Evolutionary conservation across 257 asterid species (phyloP).

Genomic region (Plantago elongata): DNA sequence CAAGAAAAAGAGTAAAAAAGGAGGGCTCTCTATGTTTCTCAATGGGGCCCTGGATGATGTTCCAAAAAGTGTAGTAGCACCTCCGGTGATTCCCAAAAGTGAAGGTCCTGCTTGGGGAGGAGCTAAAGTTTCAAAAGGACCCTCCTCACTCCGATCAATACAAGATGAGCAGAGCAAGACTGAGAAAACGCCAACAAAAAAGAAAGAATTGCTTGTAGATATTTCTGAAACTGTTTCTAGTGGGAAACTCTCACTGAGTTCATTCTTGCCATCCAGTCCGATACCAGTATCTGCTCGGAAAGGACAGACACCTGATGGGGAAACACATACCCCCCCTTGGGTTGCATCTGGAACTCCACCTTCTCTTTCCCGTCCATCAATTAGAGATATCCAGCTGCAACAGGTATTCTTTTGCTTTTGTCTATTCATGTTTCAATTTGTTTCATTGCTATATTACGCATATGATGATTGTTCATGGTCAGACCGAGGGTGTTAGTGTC

Average conservation of each 20-base stretch:
- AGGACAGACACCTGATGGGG: slow-evolving; percentile 52
- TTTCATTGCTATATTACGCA: no score
- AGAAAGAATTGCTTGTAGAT: slow-evolving; percentile 36
- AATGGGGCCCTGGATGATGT: slow-evolving; percentile 89
- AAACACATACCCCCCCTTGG: slow-evolving; percentile 89
- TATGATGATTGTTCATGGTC: no score
- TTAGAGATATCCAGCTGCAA: slow-evolving; percentile 87
- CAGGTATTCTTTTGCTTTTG: slow-evolving; percentile 46
- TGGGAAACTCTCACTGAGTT: slow-evolving; percentile 51
- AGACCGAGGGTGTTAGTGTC: no score
- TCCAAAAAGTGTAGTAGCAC: slow-evolving; percentile 44
- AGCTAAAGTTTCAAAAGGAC: slow-evolving; percentile 44
- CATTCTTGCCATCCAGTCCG: slow-evolving; percentile 60
- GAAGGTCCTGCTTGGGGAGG: slow-evolving; percentile 99
- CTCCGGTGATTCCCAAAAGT: slow-evolving; percentile 46
- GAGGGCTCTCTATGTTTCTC: slow-evolving; percentile 91
- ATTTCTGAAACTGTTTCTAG: slow-evolving; percentile 33
- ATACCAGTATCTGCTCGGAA: slow-evolving; percentile 47
- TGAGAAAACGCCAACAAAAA: slow-evolving; percentile 28
- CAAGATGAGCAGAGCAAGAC: slow-evolving; percentile 86
- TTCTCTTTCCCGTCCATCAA: slow-evolving; percentile 74
- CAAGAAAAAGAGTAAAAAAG: slow-evolving; percentile 86
- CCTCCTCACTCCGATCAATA: slow-evolving; percentile 77
- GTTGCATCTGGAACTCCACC: slow-evolving; percentile 85
- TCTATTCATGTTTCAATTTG: no score